phyloP scores from a whole-genome alignment of 768 basidiomycete species.

The Psilocybe subaeruginosa region DNA sequence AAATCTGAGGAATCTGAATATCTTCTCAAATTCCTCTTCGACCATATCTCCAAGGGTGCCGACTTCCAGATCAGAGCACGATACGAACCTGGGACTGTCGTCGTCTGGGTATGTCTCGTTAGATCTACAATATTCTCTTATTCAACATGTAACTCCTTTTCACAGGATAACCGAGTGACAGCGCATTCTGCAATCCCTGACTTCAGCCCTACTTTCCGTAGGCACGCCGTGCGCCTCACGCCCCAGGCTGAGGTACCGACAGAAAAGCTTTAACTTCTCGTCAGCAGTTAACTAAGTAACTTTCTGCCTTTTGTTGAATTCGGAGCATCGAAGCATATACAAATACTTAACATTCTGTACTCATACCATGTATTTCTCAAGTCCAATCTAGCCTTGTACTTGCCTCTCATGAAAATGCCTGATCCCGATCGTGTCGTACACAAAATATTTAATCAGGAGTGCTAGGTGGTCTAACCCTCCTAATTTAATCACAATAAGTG shows the following conservation, averaged over 20 bases:
- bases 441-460: too few species aligned
- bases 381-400: too few species aligned
- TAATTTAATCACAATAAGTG: too few species aligned
- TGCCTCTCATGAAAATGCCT: too few species aligned
- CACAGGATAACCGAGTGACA: constrained; percentile 50
- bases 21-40: constrained; percentile 56
- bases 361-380: too few species aligned
- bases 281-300: too few species aligned
- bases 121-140: neutral
- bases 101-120: constrained; percentile 49
- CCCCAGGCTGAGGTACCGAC: constrained; percentile 49
- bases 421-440: too few species aligned
- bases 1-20: constrained; percentile 57
- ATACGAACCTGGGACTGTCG: constrained; percentile 57
- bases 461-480: too few species aligned
- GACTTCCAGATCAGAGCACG: constrained; percentile 53
- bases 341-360: too few species aligned
- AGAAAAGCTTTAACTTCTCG: constrained; percentile 5
- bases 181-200: constrained; percentile 48
- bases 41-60: constrained; percentile 52
- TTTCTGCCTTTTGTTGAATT: too few species aligned
- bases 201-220: constrained; percentile 36
- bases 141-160: neutral
- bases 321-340: too few species aligned
- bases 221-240: constrained; percentile 51